Evolutionary conservation across 805 yeast genomes (phyloP), one percentile per base, ranked within the genome.

Genomic region (Ogataea kodamae): DNA sequence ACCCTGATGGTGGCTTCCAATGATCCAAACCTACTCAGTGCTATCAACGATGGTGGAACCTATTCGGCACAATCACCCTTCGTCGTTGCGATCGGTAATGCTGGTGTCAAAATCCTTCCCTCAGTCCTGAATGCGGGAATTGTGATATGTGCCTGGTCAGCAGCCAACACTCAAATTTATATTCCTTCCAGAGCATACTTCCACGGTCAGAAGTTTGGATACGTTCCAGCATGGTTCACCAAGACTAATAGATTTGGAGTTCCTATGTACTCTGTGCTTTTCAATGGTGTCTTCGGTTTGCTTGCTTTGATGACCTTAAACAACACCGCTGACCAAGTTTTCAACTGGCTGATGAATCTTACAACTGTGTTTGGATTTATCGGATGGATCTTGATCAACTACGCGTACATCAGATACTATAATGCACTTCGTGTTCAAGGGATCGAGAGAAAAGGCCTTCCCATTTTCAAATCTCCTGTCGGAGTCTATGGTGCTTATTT

Each of bases 311-410:
- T 82, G 61, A 67, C 64, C 28, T 74, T 74, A 12, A 68, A 80
- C 5, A 55, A 62, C 13, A 63, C 70, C 37, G 82, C 82, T 37
- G 52, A 55, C 24, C 66, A 70, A 3, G 88, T 78, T 18, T 82
- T 82, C 62, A 63, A 71, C 51, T 82, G 89, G 89, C 65, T 82
- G 39, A 61, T 81, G 46, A 81, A 80, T 56, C 80, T 82, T 48
- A 73, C 85, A n/a, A 83, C 84, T 18, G 80, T 81, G 30, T 79
- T 88, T 8, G 89, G 89, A 39, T 68, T 81, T 45, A 77, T 81
- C 46, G 70, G 84, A 11, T 80, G 89, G 89, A 70, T 76, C 30
- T 72, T 76, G 54, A 80, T 81, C 41, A 68, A 78, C 18, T 57
- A 72, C 28, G 65, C 82, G 3, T 89, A 81, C 58, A 60, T 82